Base-by-base conservation (phyloP, 1,284 basidiomycete species). In the Trichosporon sp. region DNA sequence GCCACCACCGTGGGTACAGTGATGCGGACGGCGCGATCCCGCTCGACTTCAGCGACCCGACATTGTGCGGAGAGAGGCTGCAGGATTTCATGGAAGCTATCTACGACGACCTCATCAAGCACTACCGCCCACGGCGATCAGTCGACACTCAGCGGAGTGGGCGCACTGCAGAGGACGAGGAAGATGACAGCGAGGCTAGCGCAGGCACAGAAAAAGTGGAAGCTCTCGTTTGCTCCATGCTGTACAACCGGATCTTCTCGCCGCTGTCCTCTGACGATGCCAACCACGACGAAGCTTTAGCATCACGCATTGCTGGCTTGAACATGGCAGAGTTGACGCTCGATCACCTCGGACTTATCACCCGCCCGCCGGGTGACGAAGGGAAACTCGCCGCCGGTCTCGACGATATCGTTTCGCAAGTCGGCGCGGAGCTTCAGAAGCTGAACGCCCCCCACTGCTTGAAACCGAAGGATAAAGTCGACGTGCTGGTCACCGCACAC, bases 241-340 rank as follows among this genome's bases (percentile, higher is more conserved):
- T 93, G 74, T 95, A 92, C 76, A 91, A 91, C 75, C 82, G 87
- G 62, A 77, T 92, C 23, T 92, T 90, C 77, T 84, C 87, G 2
- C 89, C 88, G 1, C 84, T 88, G 1, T 86, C 86, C 0, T 90
- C 91, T 0, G 91, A 93, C 71, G 93, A 97, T 77, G 85, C 88
- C 0, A 89, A 89, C 1, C 93, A 95, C 76, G 93, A 98, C 76
- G 92, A 93, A 75, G 90, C 92, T 0, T 84, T 98, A 3, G 89
- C 93, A 0, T 92, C 90, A 74, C 88, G 94, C 3, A 90, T 98
- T 25, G 92, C 92, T 11, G 95, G 93, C 0, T 85, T 98, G 56
- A 95, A 95, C 75, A 88, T 94, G 85, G 85, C 97, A 0, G 95
- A 97, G 77, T 84, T 98, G 0, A 87, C 88, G 1, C 85, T 98